A percentile compares a stretch with the other conserved stretches of the same genome.
Conservation (phyloP, 75 land plant genomes). For the Cupressus sempervirens region DNA sequence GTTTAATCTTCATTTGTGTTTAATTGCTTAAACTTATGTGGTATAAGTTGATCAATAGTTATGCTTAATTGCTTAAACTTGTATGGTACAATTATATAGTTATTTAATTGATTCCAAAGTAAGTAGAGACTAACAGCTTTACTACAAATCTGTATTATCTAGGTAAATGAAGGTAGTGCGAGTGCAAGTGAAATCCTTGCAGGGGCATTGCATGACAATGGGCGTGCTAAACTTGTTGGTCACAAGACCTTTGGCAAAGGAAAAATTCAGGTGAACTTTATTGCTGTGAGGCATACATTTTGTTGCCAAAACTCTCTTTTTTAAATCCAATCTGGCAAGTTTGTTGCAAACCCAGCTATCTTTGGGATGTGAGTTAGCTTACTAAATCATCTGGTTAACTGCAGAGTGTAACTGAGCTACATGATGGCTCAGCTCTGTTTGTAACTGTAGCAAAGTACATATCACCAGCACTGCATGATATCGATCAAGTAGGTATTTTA, state of each 20-base stretch:
- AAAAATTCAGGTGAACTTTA: constrained; percentile 75
- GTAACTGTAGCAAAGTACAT: constrained; percentile 94
- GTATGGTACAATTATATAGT: not conserved
- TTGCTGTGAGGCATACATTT: not conserved
- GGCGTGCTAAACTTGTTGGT: constrained; percentile 90
- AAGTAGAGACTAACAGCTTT: not conserved
- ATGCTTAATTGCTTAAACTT: not conserved
- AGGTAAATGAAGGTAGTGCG: constrained; percentile 99
- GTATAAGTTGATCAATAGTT: not conserved
- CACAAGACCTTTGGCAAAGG: constrained; percentile 98
- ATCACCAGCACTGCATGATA: constrained; percentile 89
- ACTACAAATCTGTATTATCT: not conserved
- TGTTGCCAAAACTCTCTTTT: not conserved
- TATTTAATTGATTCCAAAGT: not conserved
- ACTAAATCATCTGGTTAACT: constrained; percentile 1
- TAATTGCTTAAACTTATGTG: not conserved
- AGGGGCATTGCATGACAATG: constrained; percentile 97
- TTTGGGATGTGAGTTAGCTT: not conserved
- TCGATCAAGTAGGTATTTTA: constrained; percentile 85
- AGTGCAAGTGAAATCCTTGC: constrained; percentile 99
- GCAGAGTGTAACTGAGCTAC: constrained; percentile 93
- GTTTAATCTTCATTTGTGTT: not conserved
- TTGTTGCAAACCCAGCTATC: not conserved
- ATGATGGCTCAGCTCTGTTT: constrained; percentile 94
- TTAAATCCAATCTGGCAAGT: not conserved